phyloP scores from a whole-genome alignment of 1,139 yeast genomes.

The Sugiyamaella novakii region DNA sequence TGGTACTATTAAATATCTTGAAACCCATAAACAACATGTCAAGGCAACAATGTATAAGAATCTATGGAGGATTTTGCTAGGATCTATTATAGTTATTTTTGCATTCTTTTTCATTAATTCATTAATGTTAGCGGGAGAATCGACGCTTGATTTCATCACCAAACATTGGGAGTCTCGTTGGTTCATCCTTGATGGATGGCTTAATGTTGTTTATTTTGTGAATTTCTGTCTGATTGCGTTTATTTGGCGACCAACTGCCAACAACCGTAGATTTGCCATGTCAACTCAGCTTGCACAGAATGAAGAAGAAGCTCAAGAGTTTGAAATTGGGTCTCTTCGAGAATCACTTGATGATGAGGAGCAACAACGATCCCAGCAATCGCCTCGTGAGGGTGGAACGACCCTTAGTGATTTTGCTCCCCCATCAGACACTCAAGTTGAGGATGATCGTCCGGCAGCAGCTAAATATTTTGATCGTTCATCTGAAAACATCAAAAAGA shows the following conservation, averaged over 20 bases:
- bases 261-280: constrained; percentile 91
- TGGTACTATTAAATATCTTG: constrained; percentile 70
- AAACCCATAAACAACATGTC: constrained; percentile 86
- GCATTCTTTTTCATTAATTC: constrained; percentile 73
- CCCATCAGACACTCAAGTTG: constrained; percentile 17
- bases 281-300: constrained; percentile 90
- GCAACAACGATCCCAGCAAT: constrained; percentile 12
- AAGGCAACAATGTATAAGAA: constrained; percentile 84
- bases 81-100: constrained; percentile 59
- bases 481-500: constrained; percentile 12
- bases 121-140: constrained; percentile 71
- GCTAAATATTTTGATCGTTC: constrained; percentile 18
- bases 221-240: constrained; percentile 84
- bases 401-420: constrained; percentile 16
- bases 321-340: constrained; percentile 48
- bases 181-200: constrained; percentile 93
- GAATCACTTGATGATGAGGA: constrained; percentile 44
- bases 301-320: constrained; percentile 64
- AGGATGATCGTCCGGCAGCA: constrained; percentile 23
- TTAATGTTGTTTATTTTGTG: constrained; percentile 80
- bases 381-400: constrained; percentile 7
- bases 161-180: constrained; percentile 91
- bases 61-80: constrained; percentile 72
- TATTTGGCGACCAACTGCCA: constrained; percentile 97
- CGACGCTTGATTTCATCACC: constrained; percentile 75